Percentiles rank a stretch among this genome's conserved stretches.
These are phyloP conservation scores for Nothophoma quercina DNA, from an alignment of 2,329 filamentous ascomycete species.

Conservation along the genomic window DNA sequence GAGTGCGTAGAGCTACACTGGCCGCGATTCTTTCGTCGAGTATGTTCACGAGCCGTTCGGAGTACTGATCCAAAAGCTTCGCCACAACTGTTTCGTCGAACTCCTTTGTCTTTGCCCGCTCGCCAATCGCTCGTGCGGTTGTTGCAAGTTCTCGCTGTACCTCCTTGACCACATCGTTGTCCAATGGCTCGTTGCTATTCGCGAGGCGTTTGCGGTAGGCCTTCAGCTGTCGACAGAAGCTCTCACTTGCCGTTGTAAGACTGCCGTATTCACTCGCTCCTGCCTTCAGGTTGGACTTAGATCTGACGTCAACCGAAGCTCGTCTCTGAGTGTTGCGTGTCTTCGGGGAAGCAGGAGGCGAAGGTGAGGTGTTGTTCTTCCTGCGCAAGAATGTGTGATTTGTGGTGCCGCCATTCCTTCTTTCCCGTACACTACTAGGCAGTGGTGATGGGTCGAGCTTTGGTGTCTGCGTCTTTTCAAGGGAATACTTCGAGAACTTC, in stretches of 20 bases:
- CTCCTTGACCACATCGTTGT: slow-evolving; percentile 58
- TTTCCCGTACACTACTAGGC: slow-evolving; percentile 31
- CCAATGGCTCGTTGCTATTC: slow-evolving; percentile 56
- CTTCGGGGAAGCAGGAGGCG: slow-evolving; percentile 49
- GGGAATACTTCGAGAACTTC: slow-evolving; percentile 61
- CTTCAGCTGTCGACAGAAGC: slow-evolving; percentile 64
- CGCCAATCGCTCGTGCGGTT: slow-evolving; percentile 54
- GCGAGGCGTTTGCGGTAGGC: slow-evolving; percentile 67
- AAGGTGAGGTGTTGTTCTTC: slow-evolving; percentile 52
- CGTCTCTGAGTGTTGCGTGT: slow-evolving; percentile 51
- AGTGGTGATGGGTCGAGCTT: slow-evolving; percentile 54
- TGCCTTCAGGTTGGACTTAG: slow-evolving; percentile 52
- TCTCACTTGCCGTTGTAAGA: slow-evolving; percentile 58
- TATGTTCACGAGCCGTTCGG: slow-evolving; percentile 73
- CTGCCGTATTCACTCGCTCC: slow-evolving; percentile 44
- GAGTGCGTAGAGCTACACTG: slow-evolving; percentile 46
- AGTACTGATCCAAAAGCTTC: slow-evolving; percentile 77
- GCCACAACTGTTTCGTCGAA: slow-evolving; percentile 54
- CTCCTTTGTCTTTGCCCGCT: slow-evolving; percentile 50
- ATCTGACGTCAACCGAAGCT: slow-evolving; percentile 60
- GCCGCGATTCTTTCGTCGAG: slow-evolving; percentile 73
- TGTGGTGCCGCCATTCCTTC: slow-evolving; percentile 25
- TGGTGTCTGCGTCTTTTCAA: slow-evolving; percentile 52
- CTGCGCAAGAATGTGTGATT: slow-evolving; percentile 27
- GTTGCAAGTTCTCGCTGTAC: slow-evolving; percentile 65